Evolutionary conservation across 1,284 basidiomycete genomes (phyloP).

Genomic region (Rhodotorula mucilaginosa): DNA sequence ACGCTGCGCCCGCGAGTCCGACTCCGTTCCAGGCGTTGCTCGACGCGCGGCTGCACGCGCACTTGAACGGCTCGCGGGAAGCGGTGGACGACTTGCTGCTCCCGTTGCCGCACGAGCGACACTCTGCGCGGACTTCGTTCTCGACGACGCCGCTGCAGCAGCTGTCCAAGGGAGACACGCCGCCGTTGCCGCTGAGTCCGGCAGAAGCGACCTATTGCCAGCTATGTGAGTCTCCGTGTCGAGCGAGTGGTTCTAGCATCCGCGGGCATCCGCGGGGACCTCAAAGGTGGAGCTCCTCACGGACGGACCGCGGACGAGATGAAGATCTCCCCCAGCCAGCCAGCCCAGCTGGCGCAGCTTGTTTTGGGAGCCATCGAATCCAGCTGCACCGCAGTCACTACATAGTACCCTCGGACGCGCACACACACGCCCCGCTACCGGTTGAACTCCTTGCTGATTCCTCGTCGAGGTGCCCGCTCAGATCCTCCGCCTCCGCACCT

Average conservation of each 20-base stretch:
- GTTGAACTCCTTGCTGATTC: neutral
- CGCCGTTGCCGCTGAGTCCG: constrained; percentile 1
- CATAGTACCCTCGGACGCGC: no score
- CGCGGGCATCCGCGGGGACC: no score
- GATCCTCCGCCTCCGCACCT: constrained; percentile 33
- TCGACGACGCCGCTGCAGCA: neutral
- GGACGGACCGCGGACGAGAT: no score
- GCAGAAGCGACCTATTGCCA: constrained; percentile 15
- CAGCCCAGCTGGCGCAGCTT: no score
- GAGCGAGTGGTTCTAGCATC: no score
- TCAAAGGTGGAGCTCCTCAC: neutral
- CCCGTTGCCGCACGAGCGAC: constrained; percentile 1
- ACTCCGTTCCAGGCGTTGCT: neutral
- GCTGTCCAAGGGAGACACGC: neutral
- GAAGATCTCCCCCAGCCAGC: no score
- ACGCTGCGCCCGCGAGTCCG: no score
- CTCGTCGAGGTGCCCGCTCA: neutral
- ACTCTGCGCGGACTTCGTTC: neutral
- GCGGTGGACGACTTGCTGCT: constrained; percentile 11
- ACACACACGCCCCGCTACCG: no score
- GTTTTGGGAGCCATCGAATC: no score
- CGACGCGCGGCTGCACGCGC: constrained; percentile 15
- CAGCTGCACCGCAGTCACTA: no score
- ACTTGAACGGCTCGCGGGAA: constrained; percentile 16
- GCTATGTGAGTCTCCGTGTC: constrained; percentile 13